Evolutionary conservation across 306 rosid genomes (phyloP), one percentile per base, ranked within the genome.

Genomic region (Gillenia trifoliata): DNA sequence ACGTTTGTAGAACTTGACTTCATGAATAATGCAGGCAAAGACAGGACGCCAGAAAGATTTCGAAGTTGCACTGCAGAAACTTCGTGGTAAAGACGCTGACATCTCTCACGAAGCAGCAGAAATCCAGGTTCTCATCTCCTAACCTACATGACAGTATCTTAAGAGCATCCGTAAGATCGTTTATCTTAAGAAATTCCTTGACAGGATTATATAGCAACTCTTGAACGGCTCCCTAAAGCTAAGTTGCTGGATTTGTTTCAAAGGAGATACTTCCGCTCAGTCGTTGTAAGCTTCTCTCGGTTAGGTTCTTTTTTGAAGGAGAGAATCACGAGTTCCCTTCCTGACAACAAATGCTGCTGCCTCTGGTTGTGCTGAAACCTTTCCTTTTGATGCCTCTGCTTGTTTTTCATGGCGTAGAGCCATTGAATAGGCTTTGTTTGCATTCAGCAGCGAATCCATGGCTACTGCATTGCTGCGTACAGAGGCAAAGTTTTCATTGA

Each of bases 51-150:
- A 57, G 10, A 84, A 79, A 69, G 97, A 89, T 34, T 93, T 91
- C 75, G 80, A 78, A 82, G 69, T 57, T 20, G 87, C 98, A 41
- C 68, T 93, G 68, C 87, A 81, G 78, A 83, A 69, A 66, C 96
- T 89, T 70, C 97, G 96, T 3, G 97, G 98, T 31, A 83, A 83
- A 82, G 93, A 85, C 74, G 88, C 80, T 72, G 88, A 91, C 74
- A 80, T 89, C 75, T 83, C 96, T 75, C 43, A 63, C 23, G 98
- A 91, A 84, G 91, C 96, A 34, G 87, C 17, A 2, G 97, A 93
- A 79, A 93, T 93, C 80, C 91, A 88, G 97, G 98, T 93, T 70
- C 40, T 50, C 71, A 19, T 68, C 64, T 65, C 60, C 11, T 56
- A 40, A 8, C 61, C 66, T 30, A 65, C 40, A 56, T n/a, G 61